A percentile compares a stretch with the other conserved stretches of the same genome.
These are phyloP conservation scores for Eucalyptus tenuipes DNA, from an alignment of 345 rosid species.

Conservation along the genomic window DNA sequence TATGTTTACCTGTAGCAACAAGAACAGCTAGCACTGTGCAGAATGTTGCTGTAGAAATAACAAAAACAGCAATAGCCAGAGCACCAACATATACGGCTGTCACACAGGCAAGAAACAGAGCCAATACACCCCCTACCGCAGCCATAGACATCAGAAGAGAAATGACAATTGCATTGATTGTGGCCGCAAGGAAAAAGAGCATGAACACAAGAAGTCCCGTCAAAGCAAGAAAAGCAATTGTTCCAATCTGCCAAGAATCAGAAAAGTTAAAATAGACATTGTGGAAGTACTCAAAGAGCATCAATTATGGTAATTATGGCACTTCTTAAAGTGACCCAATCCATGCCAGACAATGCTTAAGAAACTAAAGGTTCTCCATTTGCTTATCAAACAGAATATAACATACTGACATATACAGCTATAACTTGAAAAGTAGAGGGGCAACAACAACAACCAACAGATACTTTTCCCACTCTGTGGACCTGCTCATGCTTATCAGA, in stretches of 20 bases:
- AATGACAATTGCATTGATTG: slow-evolving; percentile 54
- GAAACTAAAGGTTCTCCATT: not conserved
- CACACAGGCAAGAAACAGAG: slow-evolving; percentile 57
- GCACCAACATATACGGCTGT: slow-evolving; percentile 74
- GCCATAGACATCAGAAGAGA: slow-evolving; percentile 79
- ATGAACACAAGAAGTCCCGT: slow-evolving; percentile 61
- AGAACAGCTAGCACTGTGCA: slow-evolving; percentile 44
- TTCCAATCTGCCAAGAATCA: slow-evolving; percentile 59
- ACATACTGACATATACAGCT: not conserved
- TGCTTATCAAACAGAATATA: not conserved
- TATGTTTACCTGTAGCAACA: slow-evolving; percentile 50
- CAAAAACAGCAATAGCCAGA: slow-evolving; percentile 53
- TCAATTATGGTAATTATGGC: not conserved
- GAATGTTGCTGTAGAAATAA: slow-evolving; percentile 54
- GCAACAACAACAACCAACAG: not conserved
- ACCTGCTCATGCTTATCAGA: not conserved
- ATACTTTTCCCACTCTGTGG: not conserved
- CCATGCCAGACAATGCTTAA: not conserved
- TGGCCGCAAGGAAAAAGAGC: slow-evolving; percentile 78
- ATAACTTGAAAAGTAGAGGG: not conserved
- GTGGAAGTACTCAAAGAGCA: not conserved
- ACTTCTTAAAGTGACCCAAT: not conserved
- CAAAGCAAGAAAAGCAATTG: slow-evolving; percentile 47
- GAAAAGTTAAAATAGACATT: not conserved
- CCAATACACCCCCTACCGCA: slow-evolving; percentile 80